These are phyloP conservation scores for Mollisia scopiformis DNA, from an alignment of 2,329 filamentous ascomycete species.

Conservation along the genomic window DNA sequence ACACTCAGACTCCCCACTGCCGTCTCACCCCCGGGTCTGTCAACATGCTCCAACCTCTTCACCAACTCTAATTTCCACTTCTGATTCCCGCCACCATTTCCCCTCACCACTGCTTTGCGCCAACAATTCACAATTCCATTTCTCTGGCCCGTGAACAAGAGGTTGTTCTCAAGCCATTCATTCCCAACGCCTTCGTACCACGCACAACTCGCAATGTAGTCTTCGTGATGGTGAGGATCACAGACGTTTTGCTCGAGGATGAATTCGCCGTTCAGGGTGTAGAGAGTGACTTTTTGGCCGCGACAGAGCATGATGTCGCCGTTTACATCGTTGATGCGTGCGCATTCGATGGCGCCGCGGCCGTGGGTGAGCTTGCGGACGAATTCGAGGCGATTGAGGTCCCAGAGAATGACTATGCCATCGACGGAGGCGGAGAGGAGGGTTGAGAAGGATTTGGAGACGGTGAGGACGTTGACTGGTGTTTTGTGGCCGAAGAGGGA, in stretches of 20 bases:
- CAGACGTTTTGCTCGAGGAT: slow-evolving; percentile 84
- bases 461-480: slow-evolving; percentile 79
- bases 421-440: slow-evolving; percentile 83
- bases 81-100: slow-evolving; percentile 47
- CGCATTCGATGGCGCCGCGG: slow-evolving; percentile 65
- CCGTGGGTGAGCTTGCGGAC: slow-evolving; percentile 71
- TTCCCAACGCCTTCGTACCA: slow-evolving; percentile 94
- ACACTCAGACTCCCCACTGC: slow-evolving; percentile 24
- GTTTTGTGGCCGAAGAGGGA: slow-evolving; percentile 90
- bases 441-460: slow-evolving; percentile 86
- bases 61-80: slow-evolving; percentile 71
- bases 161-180: slow-evolving; percentile 86
- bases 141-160: slow-evolving; percentile 88
- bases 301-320: slow-evolving; percentile 88
- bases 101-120: slow-evolving; percentile 52
- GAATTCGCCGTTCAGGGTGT: slow-evolving; percentile 84
- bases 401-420: slow-evolving; percentile 88
- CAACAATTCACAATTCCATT: slow-evolving; percentile 83
- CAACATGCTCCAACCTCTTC: slow-evolving; percentile 79
- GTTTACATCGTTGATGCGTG: slow-evolving; percentile 85
- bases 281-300: slow-evolving; percentile 74
- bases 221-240: slow-evolving; percentile 63
- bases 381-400: slow-evolving; percentile 87
- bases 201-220: slow-evolving; percentile 79
- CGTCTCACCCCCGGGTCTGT: slow-evolving; percentile 53